phyloP scores from a whole-genome alignment of 352 stramenopile species.

The Phytophthora sansomeana region DNA sequence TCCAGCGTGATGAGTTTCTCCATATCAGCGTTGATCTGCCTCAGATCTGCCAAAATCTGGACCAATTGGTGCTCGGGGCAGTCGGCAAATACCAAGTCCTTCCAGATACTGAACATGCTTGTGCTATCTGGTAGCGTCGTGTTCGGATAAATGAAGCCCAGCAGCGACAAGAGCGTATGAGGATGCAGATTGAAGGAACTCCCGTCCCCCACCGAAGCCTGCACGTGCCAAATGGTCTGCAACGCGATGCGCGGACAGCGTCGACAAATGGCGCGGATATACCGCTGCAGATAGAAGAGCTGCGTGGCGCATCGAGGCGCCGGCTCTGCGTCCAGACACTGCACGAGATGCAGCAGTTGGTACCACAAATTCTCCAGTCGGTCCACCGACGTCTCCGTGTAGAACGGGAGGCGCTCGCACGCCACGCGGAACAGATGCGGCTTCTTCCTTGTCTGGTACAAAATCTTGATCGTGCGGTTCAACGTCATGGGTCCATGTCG shows the following conservation, averaged over 20 bases:
- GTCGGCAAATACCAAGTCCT: constrained; percentile 65
- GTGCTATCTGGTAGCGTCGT: constrained; percentile 33
- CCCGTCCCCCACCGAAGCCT: constrained; percentile 67
- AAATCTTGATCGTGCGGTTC: constrained; percentile 81
- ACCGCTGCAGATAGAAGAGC: constrained; percentile 72
- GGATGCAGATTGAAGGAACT: constrained; percentile 52
- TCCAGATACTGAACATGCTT: constrained; percentile 57
- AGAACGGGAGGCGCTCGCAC: constrained; percentile 75
- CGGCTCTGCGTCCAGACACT: constrained; percentile 70
- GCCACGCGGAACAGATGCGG: constrained; percentile 70
- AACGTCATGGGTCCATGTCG: constrained; percentile 68
- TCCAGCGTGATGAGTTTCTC: constrained; percentile 59
- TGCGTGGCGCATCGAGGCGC: constrained; percentile 52
- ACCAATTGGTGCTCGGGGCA: constrained; percentile 63
- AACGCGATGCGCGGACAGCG: constrained; percentile 75
- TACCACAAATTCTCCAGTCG: constrained; percentile 84
- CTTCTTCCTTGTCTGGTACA: constrained; percentile 81
- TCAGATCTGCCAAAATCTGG: constrained; percentile 55
- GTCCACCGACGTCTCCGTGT: constrained; percentile 78
- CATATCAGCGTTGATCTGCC: constrained; percentile 40
- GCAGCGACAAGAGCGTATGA: constrained; percentile 65
- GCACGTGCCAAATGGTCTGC: constrained; percentile 85
- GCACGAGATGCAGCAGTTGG: constrained; percentile 80
- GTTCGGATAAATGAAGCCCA: constrained; percentile 73
- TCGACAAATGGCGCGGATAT: constrained; percentile 75